phyloP scores from a whole-genome alignment of 495 filamentous ascomycete species.

The Hyaloscypha finlandica region DNA sequence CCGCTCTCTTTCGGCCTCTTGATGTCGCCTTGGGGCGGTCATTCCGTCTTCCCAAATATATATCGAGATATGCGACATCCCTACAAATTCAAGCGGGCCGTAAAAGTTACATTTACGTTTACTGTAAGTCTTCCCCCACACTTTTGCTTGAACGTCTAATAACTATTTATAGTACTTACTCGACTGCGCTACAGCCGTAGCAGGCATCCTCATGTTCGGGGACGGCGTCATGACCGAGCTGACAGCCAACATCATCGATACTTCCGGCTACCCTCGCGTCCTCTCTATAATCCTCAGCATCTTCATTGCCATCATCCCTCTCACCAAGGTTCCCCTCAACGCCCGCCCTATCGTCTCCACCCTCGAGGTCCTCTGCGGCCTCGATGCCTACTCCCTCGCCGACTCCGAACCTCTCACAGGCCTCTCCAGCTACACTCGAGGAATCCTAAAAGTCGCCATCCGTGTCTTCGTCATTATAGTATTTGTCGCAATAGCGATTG shows the following conservation, averaged over 20 bases:
- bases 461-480: slow-evolving; percentile 58
- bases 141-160: neutral
- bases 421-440: slow-evolving; percentile 58
- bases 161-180: slow-evolving; percentile 61
- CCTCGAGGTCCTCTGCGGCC: slow-evolving; percentile 74
- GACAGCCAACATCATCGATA: slow-evolving; percentile 81
- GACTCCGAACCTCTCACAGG: slow-evolving; percentile 47
- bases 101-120: slow-evolving; percentile 85
- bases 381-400: slow-evolving; percentile 59
- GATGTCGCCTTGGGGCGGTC: slow-evolving; percentile 97
- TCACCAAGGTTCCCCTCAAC: slow-evolving; percentile 94
- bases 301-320: slow-evolving; percentile 88
- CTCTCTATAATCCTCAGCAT: slow-evolving; percentile 76
- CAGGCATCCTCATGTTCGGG: slow-evolving; percentile 92
- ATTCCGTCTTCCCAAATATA: slow-evolving; percentile 94
- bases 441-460: slow-evolving; percentile 59
- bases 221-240: slow-evolving; percentile 82
- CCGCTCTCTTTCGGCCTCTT: slow-evolving; percentile 94
- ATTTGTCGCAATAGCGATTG: slow-evolving; percentile 70
- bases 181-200: slow-evolving; percentile 77
- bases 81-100: slow-evolving; percentile 73
- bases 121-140: slow-evolving; percentile 55
- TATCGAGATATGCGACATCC: slow-evolving; percentile 98
- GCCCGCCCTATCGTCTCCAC: slow-evolving; percentile 86
- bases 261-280: slow-evolving; percentile 70